Evolutionary conservation across 768 basidiomycete genomes (phyloP).

Genomic region (Sporobolomyces phaffii): DNA sequence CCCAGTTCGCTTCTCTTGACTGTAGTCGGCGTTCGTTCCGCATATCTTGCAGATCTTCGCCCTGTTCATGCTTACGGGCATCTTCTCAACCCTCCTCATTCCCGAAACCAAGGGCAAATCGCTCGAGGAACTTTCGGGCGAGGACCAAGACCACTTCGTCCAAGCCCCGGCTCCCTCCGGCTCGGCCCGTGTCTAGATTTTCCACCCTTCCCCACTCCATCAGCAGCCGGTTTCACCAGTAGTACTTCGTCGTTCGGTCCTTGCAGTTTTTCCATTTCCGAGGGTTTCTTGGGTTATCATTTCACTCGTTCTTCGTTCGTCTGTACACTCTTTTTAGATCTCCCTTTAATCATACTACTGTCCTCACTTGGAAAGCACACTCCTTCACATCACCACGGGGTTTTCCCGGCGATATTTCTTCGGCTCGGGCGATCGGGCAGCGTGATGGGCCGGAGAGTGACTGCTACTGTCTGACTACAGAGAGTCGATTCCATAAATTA

Average conservation of each 20-base stretch:
- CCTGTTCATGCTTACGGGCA: slow-evolving; percentile 77
- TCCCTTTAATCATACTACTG: not conserved
- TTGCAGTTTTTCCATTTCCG: not conserved
- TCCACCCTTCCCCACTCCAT: not conserved
- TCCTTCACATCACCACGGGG: not conserved
- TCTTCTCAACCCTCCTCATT: slow-evolving; percentile 70
- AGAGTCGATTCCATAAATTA: too few relatives aligned
- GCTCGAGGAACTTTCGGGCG: slow-evolving; percentile 44
- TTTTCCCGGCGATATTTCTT: too few relatives aligned
- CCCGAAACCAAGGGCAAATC: slow-evolving; percentile 61
- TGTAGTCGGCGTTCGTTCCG: slow-evolving; percentile 46
- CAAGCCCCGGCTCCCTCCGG: not conserved
- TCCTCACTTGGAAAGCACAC: slow-evolving; percentile 1
- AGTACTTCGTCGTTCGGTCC: not conserved
- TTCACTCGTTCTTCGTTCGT: not conserved
- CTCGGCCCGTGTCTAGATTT: not conserved
- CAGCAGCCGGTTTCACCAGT: not conserved
- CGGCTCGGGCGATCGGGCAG: too few relatives aligned
- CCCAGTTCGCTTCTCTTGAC: not conserved
- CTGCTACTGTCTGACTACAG: too few relatives aligned
- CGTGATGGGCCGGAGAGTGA: too few relatives aligned
- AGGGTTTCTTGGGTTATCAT: not conserved
- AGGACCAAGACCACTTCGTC: slow-evolving; percentile 40
- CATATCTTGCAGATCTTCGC: slow-evolving; percentile 66
- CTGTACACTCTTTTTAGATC: not conserved